Evolutionary conservation across 805 yeast species (phyloP).

Genomic region (Starmerella powellii): DNA sequence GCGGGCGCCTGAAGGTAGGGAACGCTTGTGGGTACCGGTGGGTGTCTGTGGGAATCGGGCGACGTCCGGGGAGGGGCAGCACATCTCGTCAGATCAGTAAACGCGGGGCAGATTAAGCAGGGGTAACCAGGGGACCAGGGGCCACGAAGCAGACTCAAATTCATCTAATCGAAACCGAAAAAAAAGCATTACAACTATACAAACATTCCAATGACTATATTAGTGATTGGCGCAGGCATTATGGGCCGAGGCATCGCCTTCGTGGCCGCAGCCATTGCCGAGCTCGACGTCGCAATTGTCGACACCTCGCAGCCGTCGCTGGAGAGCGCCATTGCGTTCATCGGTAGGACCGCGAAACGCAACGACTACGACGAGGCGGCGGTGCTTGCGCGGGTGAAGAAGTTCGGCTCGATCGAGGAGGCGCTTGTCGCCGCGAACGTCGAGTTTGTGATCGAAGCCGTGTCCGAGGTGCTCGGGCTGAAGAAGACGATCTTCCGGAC

Average conservation of each 20-base stretch:
- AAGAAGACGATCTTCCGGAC: conserved; percentile 30
- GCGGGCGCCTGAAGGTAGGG: too few species aligned
- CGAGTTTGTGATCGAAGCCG: conserved; percentile 35
- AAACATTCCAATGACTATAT: conserved; percentile 3
- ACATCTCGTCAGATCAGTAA: too few species aligned
- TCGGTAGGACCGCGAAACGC: conserved; percentile 29
- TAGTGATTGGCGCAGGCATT: conserved; percentile 33
- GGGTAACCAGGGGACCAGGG: too few species aligned
- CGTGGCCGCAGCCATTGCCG: conserved; percentile 33
- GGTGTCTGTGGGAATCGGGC: too few species aligned
- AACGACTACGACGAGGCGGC: conserved; percentile 27
- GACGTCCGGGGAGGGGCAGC: too few species aligned
- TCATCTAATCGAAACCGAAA: too few species aligned
- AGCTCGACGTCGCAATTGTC: conserved; percentile 29
- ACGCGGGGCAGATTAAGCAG: too few species aligned
- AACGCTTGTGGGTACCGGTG: too few species aligned
- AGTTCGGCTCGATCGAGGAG: conserved; percentile 14
- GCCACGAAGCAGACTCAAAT: too few species aligned
- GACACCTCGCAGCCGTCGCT: conserved; percentile 29
- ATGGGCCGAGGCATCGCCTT: conserved; percentile 37
- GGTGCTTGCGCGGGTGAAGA: conserved; percentile 16
- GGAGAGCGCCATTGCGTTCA: conserved; percentile 26
- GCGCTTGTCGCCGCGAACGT: conserved; percentile 27
- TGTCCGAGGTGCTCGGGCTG: conserved; percentile 33
- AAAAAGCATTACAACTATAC: too few species aligned